A percentile compares a stretch with the other conserved stretches of the same genome.
Evolutionary conservation across 257 asterid species (phyloP).

Genomic region (Solanum chiquidenum): DNA sequence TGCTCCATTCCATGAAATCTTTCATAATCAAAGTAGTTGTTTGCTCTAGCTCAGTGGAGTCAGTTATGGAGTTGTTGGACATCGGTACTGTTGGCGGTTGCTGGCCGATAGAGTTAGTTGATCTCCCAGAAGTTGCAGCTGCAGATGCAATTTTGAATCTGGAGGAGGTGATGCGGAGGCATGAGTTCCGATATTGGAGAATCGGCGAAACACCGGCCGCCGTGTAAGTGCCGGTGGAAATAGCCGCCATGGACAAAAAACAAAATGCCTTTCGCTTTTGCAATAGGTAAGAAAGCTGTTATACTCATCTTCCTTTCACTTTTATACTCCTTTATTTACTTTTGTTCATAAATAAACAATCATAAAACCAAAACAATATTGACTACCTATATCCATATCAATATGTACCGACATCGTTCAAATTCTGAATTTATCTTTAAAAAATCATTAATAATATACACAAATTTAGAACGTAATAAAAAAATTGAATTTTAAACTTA

Average conservation of each 20-base stretch:
- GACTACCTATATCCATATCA: background rate
- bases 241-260: background rate
- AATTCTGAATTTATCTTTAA: no score
- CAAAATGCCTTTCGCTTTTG: background rate
- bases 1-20: conserved; percentile 44
- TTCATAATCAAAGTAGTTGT: conserved; percentile 13
- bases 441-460: no score
- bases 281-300: background rate
- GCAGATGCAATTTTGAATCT: background rate
- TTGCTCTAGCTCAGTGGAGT: background rate
- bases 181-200: background rate
- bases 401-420: no score
- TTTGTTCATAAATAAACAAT: background rate
- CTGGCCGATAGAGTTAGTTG: background rate
- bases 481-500: no score
- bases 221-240: background rate
- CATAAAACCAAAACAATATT: background rate
- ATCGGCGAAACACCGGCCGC: background rate
- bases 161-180: background rate
- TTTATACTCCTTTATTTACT: background rate
- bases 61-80: background rate
- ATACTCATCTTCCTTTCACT: background rate
- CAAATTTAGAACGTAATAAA: no score
- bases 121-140: background rate
- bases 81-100: background rate